Conservation (phyloP, 371 early-diverging fungal genomes). For the Apophysomyces sp. region DNA sequence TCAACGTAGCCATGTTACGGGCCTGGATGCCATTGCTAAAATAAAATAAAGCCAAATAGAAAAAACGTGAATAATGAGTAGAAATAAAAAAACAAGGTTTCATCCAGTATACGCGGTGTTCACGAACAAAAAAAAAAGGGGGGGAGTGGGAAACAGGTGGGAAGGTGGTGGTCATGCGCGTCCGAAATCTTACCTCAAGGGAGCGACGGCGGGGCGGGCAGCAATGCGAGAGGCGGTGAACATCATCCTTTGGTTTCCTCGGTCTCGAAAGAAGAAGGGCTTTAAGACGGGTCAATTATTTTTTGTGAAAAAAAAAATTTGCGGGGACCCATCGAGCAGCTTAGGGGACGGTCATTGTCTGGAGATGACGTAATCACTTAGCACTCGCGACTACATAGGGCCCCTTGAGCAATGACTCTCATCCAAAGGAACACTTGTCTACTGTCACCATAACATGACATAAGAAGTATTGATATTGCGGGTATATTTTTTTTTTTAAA, state of each 20-base stretch:
- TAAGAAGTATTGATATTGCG: too few species aligned
- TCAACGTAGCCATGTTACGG: conserved; percentile 91
- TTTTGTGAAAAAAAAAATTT: background rate
- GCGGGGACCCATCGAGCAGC: background rate
- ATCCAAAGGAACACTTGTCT: too few species aligned
- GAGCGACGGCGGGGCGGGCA: conserved; percentile 28
- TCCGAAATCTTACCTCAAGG: conserved; percentile 11
- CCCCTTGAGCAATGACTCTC: too few species aligned
- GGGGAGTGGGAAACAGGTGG: background rate
- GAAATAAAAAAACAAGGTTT: background rate
- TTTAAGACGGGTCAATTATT: conserved; percentile 1
- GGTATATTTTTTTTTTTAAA: too few species aligned
- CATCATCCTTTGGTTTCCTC: conserved; percentile 17
- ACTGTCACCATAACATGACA: too few species aligned
- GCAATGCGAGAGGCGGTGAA: conserved; percentile 32
- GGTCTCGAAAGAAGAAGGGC: background rate
- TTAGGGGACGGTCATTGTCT: too few species aligned
- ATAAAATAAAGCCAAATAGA: too few species aligned
- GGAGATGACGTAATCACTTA: too few species aligned
- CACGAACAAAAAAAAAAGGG: background rate
- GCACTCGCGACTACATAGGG: too few species aligned
- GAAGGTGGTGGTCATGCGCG: background rate
- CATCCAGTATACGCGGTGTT: background rate
- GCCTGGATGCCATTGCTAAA: conserved; percentile 63
- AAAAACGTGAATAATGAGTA: background rate